Evolutionary conservation across 768 basidiomycete species (phyloP), one percentile per base, ranked within the genome.

Genomic region (Obba rivulosa): DNA sequence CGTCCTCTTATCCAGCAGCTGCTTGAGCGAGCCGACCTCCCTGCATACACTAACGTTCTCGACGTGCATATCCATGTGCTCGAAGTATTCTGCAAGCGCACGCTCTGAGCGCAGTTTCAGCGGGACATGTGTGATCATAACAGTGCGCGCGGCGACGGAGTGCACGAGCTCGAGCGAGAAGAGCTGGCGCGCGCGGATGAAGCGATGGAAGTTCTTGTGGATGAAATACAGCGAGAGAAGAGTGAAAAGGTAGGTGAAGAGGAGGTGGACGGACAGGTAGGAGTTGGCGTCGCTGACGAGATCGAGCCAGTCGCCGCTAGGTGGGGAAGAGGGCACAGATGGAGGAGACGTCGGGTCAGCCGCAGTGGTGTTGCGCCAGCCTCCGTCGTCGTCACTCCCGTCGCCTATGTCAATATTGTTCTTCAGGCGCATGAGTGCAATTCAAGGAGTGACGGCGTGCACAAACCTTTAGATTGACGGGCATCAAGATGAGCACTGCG

Each of bases 181-280:
- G 10, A 96, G 78, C 61, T 98, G 96, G 1, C 96, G 83, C 0
- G 91, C 83, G 20, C 85, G 85, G 49, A 97, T 79, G 70, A 92
- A 96, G 20, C 86, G 81, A 34, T 81, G 77, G 65, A 93, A 98
- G 65, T 94, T 96, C 54, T 81, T 80, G 73, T 92, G 83, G 45
- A 95, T 81, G 69, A 89, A 90, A 51, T 83, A 83, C 48, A 98
- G 78, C 1, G 92, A 78, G 44, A 97, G 80, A 45, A 84, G 62
- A 3, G 93, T 93, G 76, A 98, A 96, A 42, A 95, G 71, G 66
- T 94, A 96, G 1, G 95, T 93, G 76, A 97, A 96, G 46, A 92
- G 62, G 46, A 98, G 81, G 63, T 98, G 92, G 11, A 92, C 74
- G 2, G 88, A 83, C 45, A 92, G 83, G 59, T 91, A 93, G 1